phyloP scores from a whole-genome alignment of 1,139 yeast genomes.

The Protomyces macrosporus region DNA sequence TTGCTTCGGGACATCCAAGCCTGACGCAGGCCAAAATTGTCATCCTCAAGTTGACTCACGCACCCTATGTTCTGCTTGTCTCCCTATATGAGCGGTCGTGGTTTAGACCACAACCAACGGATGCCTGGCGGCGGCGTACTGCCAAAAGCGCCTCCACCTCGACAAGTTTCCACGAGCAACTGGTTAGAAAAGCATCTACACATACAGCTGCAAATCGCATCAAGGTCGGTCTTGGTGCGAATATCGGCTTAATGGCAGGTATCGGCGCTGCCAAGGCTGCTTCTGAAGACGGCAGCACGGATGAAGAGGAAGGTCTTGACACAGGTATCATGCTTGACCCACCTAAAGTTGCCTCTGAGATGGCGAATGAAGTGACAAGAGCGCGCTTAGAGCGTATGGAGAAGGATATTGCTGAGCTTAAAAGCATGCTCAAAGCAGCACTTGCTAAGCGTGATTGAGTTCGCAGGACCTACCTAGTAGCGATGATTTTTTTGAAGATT shows the following conservation, averaged over 20 bases:
- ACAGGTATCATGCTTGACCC: conserved; percentile 17
- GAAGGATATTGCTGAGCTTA: not conserved
- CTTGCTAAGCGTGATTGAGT: not conserved
- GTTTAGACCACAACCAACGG: conserved; percentile 5
- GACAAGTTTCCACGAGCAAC: not conserved
- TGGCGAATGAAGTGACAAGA: not conserved
- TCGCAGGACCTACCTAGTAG: no score
- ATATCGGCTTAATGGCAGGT: not conserved
- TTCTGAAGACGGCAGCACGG: conserved; percentile 2
- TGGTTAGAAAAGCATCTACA: not conserved
- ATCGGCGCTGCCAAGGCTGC: not conserved
- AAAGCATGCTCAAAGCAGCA: not conserved
- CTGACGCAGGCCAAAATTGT: conserved; percentile 33
- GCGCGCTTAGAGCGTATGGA: not conserved
- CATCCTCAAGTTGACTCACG: conserved; percentile 37
- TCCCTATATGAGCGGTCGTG: conserved; percentile 33
- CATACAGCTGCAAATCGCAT: not conserved
- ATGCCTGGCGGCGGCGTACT: not conserved
- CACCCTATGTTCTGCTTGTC: conserved; percentile 36
- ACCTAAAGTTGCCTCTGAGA: not conserved
- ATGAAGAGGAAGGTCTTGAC: conserved; percentile 21
- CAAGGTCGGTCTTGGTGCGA: not conserved
- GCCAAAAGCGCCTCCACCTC: not conserved
- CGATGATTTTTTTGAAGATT: no score
- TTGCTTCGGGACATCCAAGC: conserved; percentile 33